phyloP scores from a whole-genome alignment of 805 yeast genomes.

The Sugiyamaella floridensis region DNA sequence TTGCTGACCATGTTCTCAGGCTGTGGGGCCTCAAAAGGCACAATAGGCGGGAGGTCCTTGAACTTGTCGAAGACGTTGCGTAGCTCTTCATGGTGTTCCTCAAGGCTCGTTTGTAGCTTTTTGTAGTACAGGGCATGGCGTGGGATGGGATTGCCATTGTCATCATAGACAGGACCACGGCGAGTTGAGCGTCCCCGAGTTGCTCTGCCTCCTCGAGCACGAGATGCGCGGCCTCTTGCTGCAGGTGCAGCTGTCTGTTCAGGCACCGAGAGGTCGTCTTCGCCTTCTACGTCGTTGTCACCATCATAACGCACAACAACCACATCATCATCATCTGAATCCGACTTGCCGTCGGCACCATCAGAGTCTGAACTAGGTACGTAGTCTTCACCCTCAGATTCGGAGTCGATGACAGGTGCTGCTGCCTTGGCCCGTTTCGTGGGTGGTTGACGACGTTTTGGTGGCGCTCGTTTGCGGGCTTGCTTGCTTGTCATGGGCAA shows the following conservation, averaged over 20 bases:
- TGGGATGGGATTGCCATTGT: slow-evolving; percentile 10
- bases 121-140: slow-evolving; percentile 27
- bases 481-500: slow-evolving; percentile 4
- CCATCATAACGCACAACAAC: neutral
- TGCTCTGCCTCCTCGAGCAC: neutral
- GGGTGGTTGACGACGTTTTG: neutral
- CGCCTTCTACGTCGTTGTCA: slow-evolving; percentile 1
- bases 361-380: neutral
- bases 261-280: neutral
- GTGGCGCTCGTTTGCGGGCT: neutral
- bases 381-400: neutral
- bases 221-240: neutral
- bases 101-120: slow-evolving; percentile 60
- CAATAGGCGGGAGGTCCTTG: slow-evolving; percentile 40
- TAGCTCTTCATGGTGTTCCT: slow-evolving; percentile 72
- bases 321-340: neutral
- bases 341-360: neutral
- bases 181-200: neutral
- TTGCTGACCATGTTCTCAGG: slow-evolving; percentile 71
- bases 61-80: slow-evolving; percentile 64
- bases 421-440: neutral
- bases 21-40: slow-evolving; percentile 46
- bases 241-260: neutral
- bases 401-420: neutral
- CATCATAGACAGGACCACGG: neutral